Conservation (phyloP, 495 filamentous ascomycete species). For the Xylona heveae region DNA sequence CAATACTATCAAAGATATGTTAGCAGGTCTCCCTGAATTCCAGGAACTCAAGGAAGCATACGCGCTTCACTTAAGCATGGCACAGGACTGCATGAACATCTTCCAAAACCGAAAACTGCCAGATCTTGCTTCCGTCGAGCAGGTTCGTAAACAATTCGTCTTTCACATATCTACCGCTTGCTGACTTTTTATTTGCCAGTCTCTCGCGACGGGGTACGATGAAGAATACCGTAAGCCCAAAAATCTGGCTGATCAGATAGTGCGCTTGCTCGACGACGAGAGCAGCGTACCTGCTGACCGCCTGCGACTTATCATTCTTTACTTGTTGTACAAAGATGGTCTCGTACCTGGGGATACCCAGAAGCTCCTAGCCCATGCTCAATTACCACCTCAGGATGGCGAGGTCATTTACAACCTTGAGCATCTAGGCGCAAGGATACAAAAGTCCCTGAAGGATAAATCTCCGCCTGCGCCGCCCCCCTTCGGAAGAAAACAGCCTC, state of each 20-base stretch:
- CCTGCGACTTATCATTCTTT: slow-evolving; percentile 64
- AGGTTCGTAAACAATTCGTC: slow-evolving; percentile 21
- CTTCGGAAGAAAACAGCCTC: slow-evolving; percentile 39
- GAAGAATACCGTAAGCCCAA: slow-evolving; percentile 86
- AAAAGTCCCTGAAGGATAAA: slow-evolving; percentile 55
- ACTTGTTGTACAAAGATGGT: slow-evolving; percentile 75
- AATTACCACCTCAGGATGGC: slow-evolving; percentile 49
- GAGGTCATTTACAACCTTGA: slow-evolving; percentile 59
- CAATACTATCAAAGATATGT: slow-evolving; percentile 90
- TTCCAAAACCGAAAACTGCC: slow-evolving; percentile 69
- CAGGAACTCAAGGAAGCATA: slow-evolving; percentile 89
- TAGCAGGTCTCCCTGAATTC: slow-evolving; percentile 84
- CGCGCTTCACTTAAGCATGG: slow-evolving; percentile 88
- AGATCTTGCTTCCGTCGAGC: slow-evolving; percentile 72
- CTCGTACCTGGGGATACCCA: slow-evolving; percentile 66
- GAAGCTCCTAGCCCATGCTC: slow-evolving; percentile 67
- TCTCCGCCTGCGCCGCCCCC: slow-evolving; percentile 39
- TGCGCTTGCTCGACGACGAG: slow-evolving; percentile 70
- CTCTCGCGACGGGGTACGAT: slow-evolving; percentile 75
- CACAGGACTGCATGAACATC: slow-evolving; percentile 87
- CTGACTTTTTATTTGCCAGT: slow-evolving; percentile 26
- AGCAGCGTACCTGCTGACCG: slow-evolving; percentile 46
- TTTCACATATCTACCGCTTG: neutral
- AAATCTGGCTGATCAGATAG: slow-evolving; percentile 63
- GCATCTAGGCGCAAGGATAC: slow-evolving; percentile 55